Conservation (phyloP, 1,139 yeast species). For the Blastobotrys apis region DNA sequence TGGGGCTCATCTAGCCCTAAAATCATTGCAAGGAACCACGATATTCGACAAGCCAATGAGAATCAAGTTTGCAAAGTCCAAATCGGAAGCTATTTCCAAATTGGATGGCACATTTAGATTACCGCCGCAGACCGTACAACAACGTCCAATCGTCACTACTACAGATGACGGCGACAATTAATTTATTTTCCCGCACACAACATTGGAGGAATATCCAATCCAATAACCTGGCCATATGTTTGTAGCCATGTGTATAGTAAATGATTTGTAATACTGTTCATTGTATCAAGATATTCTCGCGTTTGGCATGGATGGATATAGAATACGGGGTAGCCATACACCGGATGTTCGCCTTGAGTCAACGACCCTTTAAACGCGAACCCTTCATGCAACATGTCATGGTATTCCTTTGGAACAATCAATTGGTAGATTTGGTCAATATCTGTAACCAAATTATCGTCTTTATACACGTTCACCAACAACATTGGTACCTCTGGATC, state of each 20-base stretch:
- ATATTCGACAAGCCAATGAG: constrained; percentile 57
- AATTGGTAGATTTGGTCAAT: constrained; percentile 18
- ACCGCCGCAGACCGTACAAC: too few relatives aligned
- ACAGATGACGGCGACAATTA: too few relatives aligned
- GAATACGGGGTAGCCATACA: constrained; percentile 31
- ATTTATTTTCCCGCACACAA: too few relatives aligned
- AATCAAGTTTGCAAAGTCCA: constrained; percentile 45
- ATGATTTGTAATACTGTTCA: constrained; percentile 4
- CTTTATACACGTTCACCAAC: constrained; percentile 26
- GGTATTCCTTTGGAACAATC: constrained; percentile 17
- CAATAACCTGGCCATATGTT: constrained; percentile 26
- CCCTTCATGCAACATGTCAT: constrained; percentile 4
- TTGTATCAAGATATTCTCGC: constrained; percentile 18
- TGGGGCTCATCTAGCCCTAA: constrained; percentile 52
- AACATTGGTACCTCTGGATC: constrained; percentile 33
- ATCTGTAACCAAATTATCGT: constrained; percentile 20
- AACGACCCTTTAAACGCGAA: constrained; percentile 14
- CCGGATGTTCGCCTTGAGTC: constrained; percentile 37
- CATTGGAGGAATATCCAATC: too few relatives aligned
- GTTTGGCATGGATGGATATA: constrained; percentile 41
- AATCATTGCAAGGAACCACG: constrained; percentile 44
- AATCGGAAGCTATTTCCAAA: constrained; percentile 33
- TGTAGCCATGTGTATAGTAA: constrained; percentile 26
- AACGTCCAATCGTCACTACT: too few relatives aligned
- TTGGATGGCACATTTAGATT: constrained; percentile 3